Percentiles rank a stretch among this genome's conserved stretches.
Evolutionary conservation across 164 flowering plant species (phyloP).

Genomic region (Hamamelis virginiana): DNA sequence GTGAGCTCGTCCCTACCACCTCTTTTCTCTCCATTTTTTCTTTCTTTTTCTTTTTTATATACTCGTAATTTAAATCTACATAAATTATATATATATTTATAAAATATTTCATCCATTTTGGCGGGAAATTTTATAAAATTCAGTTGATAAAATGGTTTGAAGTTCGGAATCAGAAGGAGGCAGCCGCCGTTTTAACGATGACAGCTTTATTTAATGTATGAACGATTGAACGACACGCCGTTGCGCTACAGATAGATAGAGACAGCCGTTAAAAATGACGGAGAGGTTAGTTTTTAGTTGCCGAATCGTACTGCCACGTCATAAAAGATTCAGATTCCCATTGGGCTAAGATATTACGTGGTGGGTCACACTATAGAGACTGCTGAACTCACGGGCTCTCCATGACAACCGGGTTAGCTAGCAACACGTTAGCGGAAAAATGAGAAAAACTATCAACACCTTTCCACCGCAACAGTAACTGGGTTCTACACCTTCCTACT

Average conservation of each 20-base stretch:
- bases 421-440: not conserved
- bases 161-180: constrained; percentile 12
- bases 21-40: not conserved
- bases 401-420: not conserved
- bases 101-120: not conserved
- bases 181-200: constrained; percentile 14
- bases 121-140: constrained; percentile 1
- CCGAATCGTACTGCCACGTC: constrained; percentile 26
- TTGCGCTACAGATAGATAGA: not conserved
- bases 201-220: not conserved
- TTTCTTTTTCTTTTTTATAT: not conserved
- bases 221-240: not conserved
- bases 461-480: too few relatives aligned
- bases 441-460: too few relatives aligned
- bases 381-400: not conserved
- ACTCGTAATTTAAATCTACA: not conserved
- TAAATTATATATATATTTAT: not conserved
- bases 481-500: too few relatives aligned
- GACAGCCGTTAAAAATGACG: constrained; percentile 1
- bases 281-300: constrained; percentile 8
- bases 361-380: not conserved
- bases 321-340: constrained; percentile 17
- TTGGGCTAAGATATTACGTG: too few relatives aligned
- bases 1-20: constrained; percentile 16
- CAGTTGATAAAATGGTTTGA: not conserved